A percentile compares a stretch with the other conserved stretches of the same genome.
phyloP scores from a whole-genome alignment of 163 green algal species.

The Scenedesmus sp. region DNA sequence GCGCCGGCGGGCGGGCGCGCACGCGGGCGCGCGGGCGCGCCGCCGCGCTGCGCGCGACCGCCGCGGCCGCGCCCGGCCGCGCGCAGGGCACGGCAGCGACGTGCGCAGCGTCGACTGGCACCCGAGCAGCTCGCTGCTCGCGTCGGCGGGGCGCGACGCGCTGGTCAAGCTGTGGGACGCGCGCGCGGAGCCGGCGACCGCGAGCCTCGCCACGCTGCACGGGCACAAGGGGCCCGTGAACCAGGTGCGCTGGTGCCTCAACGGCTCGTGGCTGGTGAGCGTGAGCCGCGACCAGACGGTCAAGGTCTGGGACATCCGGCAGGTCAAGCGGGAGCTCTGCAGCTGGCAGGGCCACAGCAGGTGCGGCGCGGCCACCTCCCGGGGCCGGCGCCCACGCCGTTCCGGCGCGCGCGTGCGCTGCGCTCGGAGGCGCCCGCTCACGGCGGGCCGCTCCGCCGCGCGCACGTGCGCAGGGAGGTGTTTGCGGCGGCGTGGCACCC shows the following conservation, averaged over 20 bases:
- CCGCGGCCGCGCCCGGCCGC: not conserved
- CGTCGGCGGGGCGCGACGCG: slow-evolving; percentile 84
- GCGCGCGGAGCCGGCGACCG: slow-evolving; percentile 50
- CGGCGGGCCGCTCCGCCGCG: no score
- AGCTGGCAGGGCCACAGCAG: slow-evolving; percentile 83
- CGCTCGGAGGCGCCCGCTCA: no score
- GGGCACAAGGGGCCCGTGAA: slow-evolving; percentile 91
- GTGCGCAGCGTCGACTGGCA: slow-evolving; percentile 92
- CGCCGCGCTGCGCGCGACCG: not conserved
- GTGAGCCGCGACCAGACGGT: slow-evolving; percentile 80
- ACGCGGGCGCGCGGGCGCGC: not conserved
- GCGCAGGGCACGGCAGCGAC: slow-evolving; percentile 75
- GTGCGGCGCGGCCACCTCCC: no score
- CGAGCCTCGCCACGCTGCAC: slow-evolving; percentile 72
- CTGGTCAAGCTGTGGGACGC: slow-evolving; percentile 96
- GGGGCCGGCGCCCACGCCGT: no score
- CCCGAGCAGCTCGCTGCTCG: slow-evolving; percentile 80
- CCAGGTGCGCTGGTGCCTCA: slow-evolving; percentile 85
- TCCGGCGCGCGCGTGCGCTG: no score
- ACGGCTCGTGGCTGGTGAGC: slow-evolving; percentile 92
- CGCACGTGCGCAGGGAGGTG: slow-evolving; percentile 84
- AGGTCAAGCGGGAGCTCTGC: slow-evolving; percentile 75
- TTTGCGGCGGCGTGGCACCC: slow-evolving; percentile 88
- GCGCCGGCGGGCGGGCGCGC: not conserved
- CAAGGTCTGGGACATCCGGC: slow-evolving; percentile 83